Conservation (phyloP, 768 basidiomycete species). For the Cystobasidium tubakii region DNA sequence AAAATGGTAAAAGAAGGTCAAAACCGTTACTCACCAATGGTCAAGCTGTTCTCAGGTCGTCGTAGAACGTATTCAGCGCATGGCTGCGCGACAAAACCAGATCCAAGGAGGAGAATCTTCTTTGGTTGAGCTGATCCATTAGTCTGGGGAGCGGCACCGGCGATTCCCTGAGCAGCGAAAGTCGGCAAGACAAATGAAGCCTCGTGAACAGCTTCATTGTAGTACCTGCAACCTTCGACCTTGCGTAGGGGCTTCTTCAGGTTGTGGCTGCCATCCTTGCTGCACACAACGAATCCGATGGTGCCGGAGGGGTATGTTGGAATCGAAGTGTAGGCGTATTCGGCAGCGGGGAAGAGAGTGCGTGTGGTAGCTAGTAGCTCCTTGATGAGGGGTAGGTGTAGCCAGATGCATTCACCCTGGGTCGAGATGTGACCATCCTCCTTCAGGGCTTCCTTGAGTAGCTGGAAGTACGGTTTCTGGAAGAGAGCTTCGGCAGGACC, state of each 20-base stretch:
- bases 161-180: conserved; percentile 69
- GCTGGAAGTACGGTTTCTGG: conserved; percentile 93
- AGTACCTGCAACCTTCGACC: conserved; percentile 67
- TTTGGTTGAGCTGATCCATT: conserved; percentile 49
- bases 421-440: conserved; percentile 90
- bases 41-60: conserved; percentile 71
- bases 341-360: conserved; percentile 66
- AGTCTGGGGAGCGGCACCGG: conserved; percentile 46
- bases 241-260: conserved; percentile 68
- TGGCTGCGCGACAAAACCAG: conserved; percentile 92
- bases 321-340: conserved; percentile 93
- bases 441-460: conserved; percentile 79
- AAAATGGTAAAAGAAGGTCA: not conserved
- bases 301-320: conserved; percentile 98
- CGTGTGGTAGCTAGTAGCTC: conserved; percentile 65
- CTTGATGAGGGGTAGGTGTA: conserved; percentile 80
- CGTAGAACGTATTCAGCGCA: conserved; percentile 88
- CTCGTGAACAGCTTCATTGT: conserved; percentile 71
- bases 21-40: conserved; percentile 60
- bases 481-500: conserved; percentile 91
- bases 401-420: conserved; percentile 92
- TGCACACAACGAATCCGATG: conserved; percentile 87
- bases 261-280: conserved; percentile 65
- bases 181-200: conserved; percentile 87
- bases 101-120: conserved; percentile 80